A percentile compares a stretch with the other conserved stretches of the same genome.
Evolutionary conservation across 805 yeast genomes (phyloP).

Genomic region (Candida corydali): DNA sequence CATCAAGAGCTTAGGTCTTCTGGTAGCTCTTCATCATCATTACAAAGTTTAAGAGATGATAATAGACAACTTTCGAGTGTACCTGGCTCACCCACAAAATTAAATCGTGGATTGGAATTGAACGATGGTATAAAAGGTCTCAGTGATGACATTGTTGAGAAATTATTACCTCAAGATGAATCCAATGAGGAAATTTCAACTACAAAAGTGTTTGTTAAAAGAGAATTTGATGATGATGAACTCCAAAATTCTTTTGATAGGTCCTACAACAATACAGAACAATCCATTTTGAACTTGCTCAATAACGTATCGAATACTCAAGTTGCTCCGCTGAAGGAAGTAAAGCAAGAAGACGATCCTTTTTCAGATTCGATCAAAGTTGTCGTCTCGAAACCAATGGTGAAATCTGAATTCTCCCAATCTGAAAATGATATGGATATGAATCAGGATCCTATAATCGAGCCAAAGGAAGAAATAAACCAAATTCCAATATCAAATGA

Average conservation of each 20-base stretch:
- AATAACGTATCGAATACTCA: conserved; percentile 15
- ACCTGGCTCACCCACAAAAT: conserved; percentile 13
- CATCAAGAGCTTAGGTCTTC: conserved; percentile 21
- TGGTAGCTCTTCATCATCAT: conserved; percentile 40
- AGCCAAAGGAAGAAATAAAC: conserved; percentile 10
- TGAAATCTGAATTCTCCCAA: background rate
- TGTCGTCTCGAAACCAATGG: background rate
- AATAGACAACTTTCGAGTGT: conserved; percentile 24
- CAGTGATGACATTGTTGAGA: conserved; percentile 32
- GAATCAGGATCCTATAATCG: background rate
- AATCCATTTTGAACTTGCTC: conserved; percentile 37
- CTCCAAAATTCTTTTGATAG: conserved; percentile 28
- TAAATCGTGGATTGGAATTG: conserved; percentile 27
- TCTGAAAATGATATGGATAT: background rate
- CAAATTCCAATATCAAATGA: background rate
- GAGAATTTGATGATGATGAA: background rate
- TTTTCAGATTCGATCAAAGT: background rate
- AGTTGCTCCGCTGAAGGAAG: background rate
- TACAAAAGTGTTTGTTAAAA: conserved; percentile 9
- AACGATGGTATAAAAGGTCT: conserved; percentile 43
- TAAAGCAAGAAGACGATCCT: background rate
- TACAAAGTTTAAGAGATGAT: conserved; percentile 28
- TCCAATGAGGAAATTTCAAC: conserved; percentile 4
- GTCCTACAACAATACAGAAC: conserved; percentile 32
- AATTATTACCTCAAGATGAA: conserved; percentile 24